Conservation (phyloP, 441 rosid genomes). For the Capsella rubella region DNA sequence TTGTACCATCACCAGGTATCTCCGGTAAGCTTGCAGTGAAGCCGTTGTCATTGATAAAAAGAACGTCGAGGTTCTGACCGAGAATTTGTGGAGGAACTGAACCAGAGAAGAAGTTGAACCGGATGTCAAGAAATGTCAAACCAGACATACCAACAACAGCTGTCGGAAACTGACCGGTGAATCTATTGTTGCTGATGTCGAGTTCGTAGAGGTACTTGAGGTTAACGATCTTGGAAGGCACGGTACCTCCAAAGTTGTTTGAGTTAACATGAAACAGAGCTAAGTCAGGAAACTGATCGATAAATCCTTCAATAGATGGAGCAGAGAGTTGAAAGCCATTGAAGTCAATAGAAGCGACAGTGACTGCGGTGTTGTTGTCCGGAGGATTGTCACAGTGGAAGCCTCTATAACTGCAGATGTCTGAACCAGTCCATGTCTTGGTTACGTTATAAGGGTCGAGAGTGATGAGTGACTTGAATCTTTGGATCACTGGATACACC, state of each 20-base stretch:
- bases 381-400: slow-evolving; percentile 86
- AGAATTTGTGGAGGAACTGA: slow-evolving; percentile 80
- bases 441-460: slow-evolving; percentile 78
- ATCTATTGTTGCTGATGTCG: slow-evolving; percentile 80
- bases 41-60: slow-evolving; percentile 75
- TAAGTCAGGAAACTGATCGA: slow-evolving; percentile 73
- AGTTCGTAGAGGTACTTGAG: slow-evolving; percentile 82
- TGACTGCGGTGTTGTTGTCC: slow-evolving; percentile 68
- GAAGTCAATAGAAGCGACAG: slow-evolving; percentile 86
- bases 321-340: slow-evolving; percentile 82
- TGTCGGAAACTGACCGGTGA: slow-evolving; percentile 79
- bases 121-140: slow-evolving; percentile 70
- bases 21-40: slow-evolving; percentile 64
- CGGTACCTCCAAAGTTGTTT: slow-evolving; percentile 67
- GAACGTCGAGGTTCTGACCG: slow-evolving; percentile 62
- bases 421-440: slow-evolving; percentile 72
- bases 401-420: slow-evolving; percentile 79
- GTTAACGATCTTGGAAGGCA: slow-evolving; percentile 62
- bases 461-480: slow-evolving; percentile 71
- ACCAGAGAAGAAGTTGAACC: slow-evolving; percentile 75
- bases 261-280: slow-evolving; percentile 93
- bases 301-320: slow-evolving; percentile 73
- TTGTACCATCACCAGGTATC: slow-evolving; percentile 47
- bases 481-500: slow-evolving; percentile 77
- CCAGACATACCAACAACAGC: slow-evolving; percentile 67